phyloP scores from a whole-genome alignment of 306 rosid genomes.

The Citrullus colocynthis region DNA sequence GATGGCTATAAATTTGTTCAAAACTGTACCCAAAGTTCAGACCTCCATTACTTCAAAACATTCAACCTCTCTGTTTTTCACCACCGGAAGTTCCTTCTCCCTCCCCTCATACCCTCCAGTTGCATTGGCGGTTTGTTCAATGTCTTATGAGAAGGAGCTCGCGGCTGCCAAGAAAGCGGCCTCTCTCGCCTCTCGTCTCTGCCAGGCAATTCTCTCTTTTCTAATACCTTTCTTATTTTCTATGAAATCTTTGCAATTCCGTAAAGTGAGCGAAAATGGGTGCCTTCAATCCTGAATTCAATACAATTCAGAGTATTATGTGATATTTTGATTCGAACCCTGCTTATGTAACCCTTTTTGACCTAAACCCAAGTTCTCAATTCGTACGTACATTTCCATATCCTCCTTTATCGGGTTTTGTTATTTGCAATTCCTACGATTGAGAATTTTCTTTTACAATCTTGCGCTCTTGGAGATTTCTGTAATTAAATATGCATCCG shows the following conservation, averaged over 20 bases:
- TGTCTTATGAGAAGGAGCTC: constrained; percentile 83
- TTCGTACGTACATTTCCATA: neutral
- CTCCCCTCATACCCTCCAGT: constrained; percentile 11
- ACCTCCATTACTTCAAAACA: constrained; percentile 1
- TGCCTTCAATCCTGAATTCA: neutral
- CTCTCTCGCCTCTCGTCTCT: constrained; percentile 73
- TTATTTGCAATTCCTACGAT: neutral
- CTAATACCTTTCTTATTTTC: neutral
- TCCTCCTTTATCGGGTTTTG: neutral
- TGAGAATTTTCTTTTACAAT: neutral
- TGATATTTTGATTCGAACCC: neutral
- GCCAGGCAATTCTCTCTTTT: constrained; percentile 43
- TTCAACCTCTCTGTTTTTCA: neutral
- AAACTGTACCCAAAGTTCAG: constrained; percentile 15
- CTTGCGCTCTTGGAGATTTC: neutral
- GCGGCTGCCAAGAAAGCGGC: constrained; percentile 85
- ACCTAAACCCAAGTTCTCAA: neutral
- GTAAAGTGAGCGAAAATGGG: neutral
- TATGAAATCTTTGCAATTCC: neutral
- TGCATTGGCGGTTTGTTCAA: constrained; percentile 26
- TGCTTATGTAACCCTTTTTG: neutral
- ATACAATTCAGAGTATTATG: neutral
- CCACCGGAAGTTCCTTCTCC: neutral
- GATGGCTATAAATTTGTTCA: constrained; percentile 15
- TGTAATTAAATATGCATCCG: neutral